A percentile compares a stretch with the other conserved stretches of the same genome.
These are phyloP conservation scores for Teunomyces tritomae DNA, from an alignment of 805 yeast genomes.

Conservation along the genomic window DNA sequence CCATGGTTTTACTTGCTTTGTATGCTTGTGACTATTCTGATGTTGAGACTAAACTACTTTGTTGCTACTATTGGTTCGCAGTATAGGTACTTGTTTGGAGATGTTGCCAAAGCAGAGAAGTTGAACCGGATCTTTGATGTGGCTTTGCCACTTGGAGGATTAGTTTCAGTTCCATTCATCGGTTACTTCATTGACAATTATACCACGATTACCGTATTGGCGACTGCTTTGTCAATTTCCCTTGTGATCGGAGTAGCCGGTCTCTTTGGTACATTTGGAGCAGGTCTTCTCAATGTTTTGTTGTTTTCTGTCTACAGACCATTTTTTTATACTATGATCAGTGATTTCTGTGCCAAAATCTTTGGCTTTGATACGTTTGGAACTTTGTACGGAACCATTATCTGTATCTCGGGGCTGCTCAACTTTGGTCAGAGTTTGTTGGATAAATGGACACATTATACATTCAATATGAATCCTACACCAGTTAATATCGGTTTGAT, in stretches of 20 bases:
- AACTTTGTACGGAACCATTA: slow-evolving; percentile 55
- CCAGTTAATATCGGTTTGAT: slow-evolving; percentile 47
- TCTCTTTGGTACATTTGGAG: slow-evolving; percentile 36
- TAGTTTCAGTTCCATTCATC: slow-evolving; percentile 52
- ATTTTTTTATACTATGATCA: slow-evolving; percentile 54
- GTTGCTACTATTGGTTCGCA: slow-evolving; percentile 60
- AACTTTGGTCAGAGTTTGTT: slow-evolving; percentile 47
- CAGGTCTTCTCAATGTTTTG: slow-evolving; percentile 45
- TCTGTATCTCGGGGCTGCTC: slow-evolving; percentile 50
- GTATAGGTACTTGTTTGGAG: slow-evolving; percentile 45
- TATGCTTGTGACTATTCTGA: slow-evolving; percentile 50
- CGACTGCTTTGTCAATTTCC: slow-evolving; percentile 39
- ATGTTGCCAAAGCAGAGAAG: slow-evolving; percentile 33
- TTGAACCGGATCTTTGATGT: slow-evolving; percentile 50
- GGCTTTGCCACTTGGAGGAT: slow-evolving; percentile 57
- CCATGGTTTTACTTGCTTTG: slow-evolving; percentile 53
- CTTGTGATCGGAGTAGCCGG: slow-evolving; percentile 49
- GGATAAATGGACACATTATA: slow-evolving; percentile 49
- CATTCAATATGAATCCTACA: slow-evolving; percentile 53
- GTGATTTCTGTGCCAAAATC: slow-evolving; percentile 60
- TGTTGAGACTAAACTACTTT: slow-evolving; percentile 56
- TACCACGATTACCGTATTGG: slow-evolving; percentile 45
- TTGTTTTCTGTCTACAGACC: slow-evolving; percentile 55
- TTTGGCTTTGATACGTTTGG: slow-evolving; percentile 64
- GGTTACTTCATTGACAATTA: slow-evolving; percentile 50